These are phyloP conservation scores for Cladosporium sp. DNA, from an alignment of 2,329 filamentous ascomycete species.

Conservation along the genomic window DNA sequence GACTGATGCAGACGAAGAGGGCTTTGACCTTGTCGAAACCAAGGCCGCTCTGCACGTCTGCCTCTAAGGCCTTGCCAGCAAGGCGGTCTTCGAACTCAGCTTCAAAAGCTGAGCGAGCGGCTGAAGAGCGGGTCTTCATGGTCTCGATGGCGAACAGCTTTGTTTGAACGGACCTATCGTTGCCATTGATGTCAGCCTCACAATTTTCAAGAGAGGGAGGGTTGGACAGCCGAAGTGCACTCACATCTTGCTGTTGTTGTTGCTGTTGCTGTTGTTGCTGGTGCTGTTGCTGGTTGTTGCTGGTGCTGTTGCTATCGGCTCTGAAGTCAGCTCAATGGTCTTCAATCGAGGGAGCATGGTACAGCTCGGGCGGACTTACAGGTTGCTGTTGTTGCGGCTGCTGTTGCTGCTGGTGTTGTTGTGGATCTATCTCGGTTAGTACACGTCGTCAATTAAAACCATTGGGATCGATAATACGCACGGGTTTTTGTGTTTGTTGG, in stretches of 20 bases:
- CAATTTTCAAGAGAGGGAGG: not conserved
- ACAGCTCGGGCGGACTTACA: not conserved
- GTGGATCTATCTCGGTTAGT: not conserved
- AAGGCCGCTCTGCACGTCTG: not conserved
- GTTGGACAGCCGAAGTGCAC: too few relatives aligned
- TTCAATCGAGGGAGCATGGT: not conserved
- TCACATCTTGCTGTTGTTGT: not conserved
- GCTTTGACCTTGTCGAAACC: not conserved
- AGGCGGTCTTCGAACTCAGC: too few relatives aligned
- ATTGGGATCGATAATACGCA: not conserved
- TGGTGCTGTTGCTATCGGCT: not conserved
- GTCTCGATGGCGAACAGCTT: too few relatives aligned
- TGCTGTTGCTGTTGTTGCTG: not conserved
- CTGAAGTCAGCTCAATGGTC: not conserved
- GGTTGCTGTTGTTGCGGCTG: not conserved
- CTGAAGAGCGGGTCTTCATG: too few relatives aligned
- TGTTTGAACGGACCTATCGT: too few relatives aligned
- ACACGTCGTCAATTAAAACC: not conserved
- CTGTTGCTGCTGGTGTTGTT: not conserved
- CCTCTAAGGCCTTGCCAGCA: not conserved
- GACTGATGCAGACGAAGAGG: not conserved
- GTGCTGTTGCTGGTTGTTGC: not conserved
- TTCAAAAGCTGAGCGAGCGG: too few relatives aligned
- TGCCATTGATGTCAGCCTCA: not conserved
- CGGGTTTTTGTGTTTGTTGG: not conserved